Evolutionary conservation across 2,329 filamentous ascomycete genomes (phyloP), one percentile per base, ranked within the genome.

Genomic region (Lasiodiplodia hormozganensis): DNA sequence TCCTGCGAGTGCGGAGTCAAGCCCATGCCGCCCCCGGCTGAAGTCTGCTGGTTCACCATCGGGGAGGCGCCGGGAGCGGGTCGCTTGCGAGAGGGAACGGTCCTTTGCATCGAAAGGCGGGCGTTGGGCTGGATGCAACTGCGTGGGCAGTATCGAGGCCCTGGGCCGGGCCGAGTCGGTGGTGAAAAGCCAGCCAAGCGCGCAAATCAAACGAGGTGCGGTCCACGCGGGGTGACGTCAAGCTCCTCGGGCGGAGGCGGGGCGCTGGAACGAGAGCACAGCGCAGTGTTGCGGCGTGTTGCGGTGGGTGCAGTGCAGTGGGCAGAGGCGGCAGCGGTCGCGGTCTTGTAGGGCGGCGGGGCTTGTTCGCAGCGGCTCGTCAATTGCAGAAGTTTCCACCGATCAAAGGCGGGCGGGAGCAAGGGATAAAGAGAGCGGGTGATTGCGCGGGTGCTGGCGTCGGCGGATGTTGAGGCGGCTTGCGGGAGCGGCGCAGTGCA

Each of bases 11-110:
- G 62, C 28, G 47, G 62, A 56, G 34, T 31, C 62, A 65, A 16
- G 81, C 70, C 86, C 23, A 73, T 72, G 71, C 72, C 78, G 67
- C 56, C 68, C 56, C 62, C 70, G 25, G 70, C 65, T 36, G 53
- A 68, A 49, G 70, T 52, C 56, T 82, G 82, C 68, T 86, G 85
- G 75, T 88, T 87, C 25, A 86, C 81, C 71, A 87, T 81, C n/a
- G 92, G 90, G 47, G 88, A 86, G 70, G 89, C 83, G 76, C 90
- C 92, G 68, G 92, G 90, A 57, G 92, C 92, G 73, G 90, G 85
- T 78, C 92, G 87, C 83, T 96, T 96, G 79, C 92, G 84, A 72
- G 72, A 74, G 28, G 77, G 72, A 76, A 79, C 78, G 28, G 58
- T 58, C 18, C 21, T 69, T 60, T 52, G 68, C 16, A 57, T 67